A percentile compares a stretch with the other conserved stretches of the same genome.
These are phyloP conservation scores for Pharus latifolius DNA, from an alignment of 176 grass and related monocot species.

Conservation along the genomic window DNA sequence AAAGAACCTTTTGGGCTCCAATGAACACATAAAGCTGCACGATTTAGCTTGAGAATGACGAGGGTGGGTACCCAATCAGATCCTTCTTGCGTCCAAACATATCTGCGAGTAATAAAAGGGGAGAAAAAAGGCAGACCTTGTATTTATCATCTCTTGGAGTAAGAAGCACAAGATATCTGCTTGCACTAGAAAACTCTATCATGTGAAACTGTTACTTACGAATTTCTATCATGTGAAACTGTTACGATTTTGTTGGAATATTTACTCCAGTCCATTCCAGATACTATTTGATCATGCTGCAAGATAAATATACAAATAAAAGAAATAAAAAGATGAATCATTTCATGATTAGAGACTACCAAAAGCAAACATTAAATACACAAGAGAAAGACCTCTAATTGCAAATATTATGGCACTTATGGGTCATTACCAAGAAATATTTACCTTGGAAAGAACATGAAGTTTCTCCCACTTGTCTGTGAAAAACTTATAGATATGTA, in stretches of 20 bases:
- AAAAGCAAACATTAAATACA: not conserved
- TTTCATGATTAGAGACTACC: not conserved
- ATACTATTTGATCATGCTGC: slow-evolving; percentile 97
- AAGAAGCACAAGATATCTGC: not conserved
- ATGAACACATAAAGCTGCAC: slow-evolving; percentile 92
- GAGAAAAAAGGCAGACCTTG: not conserved
- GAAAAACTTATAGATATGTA: slow-evolving; percentile 89
- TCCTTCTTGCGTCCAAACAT: slow-evolving; percentile 97
- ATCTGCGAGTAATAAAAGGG: slow-evolving; percentile 33
- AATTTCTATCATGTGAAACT: slow-evolving; percentile 97
- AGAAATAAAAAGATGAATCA: slow-evolving; percentile 3
- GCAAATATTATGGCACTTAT: not conserved
- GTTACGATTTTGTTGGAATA: slow-evolving; percentile 94
- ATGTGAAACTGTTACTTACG: slow-evolving; percentile 66
- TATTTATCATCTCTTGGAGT: not conserved
- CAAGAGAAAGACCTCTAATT: not conserved
- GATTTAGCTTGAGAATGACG: slow-evolving; percentile 96
- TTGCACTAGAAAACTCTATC: not conserved
- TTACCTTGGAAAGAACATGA: slow-evolving; percentile 94
- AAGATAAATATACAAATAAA: slow-evolving; percentile 5
- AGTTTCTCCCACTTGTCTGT: slow-evolving; percentile 94
- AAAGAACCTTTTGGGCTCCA: slow-evolving; percentile 84
- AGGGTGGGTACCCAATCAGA: slow-evolving; percentile 92
- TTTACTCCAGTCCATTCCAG: slow-evolving; percentile 89
- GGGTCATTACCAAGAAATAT: not conserved